Conservation (phyloP, 1,284 basidiomycete genomes). For the Agaricales sp. region DNA sequence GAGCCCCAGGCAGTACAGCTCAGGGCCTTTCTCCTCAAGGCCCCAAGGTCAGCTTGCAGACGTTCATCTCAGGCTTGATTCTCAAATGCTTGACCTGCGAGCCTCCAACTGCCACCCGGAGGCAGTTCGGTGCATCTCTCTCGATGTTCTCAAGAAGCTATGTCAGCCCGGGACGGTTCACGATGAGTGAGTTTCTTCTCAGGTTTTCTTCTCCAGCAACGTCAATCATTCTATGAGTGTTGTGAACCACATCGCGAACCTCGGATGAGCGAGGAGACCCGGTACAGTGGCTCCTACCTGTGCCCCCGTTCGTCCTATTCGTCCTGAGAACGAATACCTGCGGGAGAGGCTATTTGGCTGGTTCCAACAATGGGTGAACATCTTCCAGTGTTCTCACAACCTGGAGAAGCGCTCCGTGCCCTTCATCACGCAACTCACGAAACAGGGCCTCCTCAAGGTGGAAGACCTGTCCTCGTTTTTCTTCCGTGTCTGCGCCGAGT, state of each 20-base stretch:
- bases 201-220: slow-evolving; percentile 6
- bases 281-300: slow-evolving; percentile 25
- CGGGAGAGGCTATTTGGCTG: slow-evolving; percentile 62
- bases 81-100: slow-evolving; percentile 79
- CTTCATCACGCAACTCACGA: slow-evolving; percentile 95
- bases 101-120: slow-evolving; percentile 69
- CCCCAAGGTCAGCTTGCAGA: slow-evolving; percentile 74
- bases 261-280: slow-evolving; percentile 49
- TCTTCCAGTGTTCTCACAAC: slow-evolving; percentile 85
- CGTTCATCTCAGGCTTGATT: slow-evolving; percentile 79
- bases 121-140: slow-evolving; percentile 71
- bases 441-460: slow-evolving; percentile 92
- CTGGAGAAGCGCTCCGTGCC: slow-evolving; percentile 94
- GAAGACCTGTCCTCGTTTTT: slow-evolving; percentile 97
- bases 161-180: slow-evolving; percentile 68
- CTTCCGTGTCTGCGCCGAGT: slow-evolving; percentile 96
- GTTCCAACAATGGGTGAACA: slow-evolving; percentile 92
- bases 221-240: slow-evolving; percentile 24
- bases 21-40: slow-evolving; percentile 77
- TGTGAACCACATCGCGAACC: slow-evolving; percentile 58
- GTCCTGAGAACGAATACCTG: slow-evolving; percentile 61
- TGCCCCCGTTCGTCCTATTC: slow-evolving; percentile 34
- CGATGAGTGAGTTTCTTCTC: slow-evolving; percentile 52
- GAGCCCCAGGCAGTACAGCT: slow-evolving; percentile 85
- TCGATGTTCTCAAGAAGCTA: slow-evolving; percentile 74